A percentile compares a stretch with the other conserved stretches of the same genome.
Conservation (phyloP, 768 basidiomycete genomes). For the Asterophora lycoperdoides region DNA sequence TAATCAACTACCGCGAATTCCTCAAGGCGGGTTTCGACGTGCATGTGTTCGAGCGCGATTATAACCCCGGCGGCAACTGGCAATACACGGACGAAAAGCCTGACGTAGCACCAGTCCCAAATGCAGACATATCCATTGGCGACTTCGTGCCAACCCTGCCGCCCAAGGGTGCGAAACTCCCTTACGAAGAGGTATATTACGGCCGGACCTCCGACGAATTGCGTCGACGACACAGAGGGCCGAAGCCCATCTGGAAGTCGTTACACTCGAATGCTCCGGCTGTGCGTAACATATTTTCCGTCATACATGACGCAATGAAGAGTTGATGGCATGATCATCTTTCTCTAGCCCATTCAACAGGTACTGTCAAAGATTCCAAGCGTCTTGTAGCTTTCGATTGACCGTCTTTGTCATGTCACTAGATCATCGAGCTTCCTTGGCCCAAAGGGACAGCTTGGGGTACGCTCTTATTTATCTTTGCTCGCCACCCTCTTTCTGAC, state of each 20-base stretch:
- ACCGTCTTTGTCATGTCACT: neutral
- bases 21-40: slow-evolving; percentile 31
- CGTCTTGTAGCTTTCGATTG: neutral
- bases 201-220: slow-evolving; percentile 18
- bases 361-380: neutral
- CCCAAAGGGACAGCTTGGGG: slow-evolving; percentile 31
- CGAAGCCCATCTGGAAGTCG: slow-evolving; percentile 34
- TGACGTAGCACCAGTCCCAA: slow-evolving; percentile 33
- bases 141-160: slow-evolving; percentile 36
- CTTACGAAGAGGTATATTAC: slow-evolving; percentile 25
- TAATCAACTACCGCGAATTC: slow-evolving; percentile 34
- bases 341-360: slow-evolving; percentile 26
- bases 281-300: slow-evolving; percentile 19
- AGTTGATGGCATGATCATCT: neutral
- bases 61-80: slow-evolving; percentile 38
- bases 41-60: slow-evolving; percentile 36
- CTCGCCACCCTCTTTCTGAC: too few species aligned
- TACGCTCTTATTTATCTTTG: slow-evolving; percentile 10
- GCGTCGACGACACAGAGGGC: slow-evolving; percentile 30
- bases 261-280: slow-evolving; percentile 33
- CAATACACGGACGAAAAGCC: slow-evolving; percentile 38
- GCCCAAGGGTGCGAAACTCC: slow-evolving; percentile 24
- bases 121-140: slow-evolving; percentile 25
- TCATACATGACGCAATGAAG: neutral
- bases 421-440: slow-evolving; percentile 28